Conservation (phyloP, 176 grass and related monocot species). For the Stipa capillata region DNA sequence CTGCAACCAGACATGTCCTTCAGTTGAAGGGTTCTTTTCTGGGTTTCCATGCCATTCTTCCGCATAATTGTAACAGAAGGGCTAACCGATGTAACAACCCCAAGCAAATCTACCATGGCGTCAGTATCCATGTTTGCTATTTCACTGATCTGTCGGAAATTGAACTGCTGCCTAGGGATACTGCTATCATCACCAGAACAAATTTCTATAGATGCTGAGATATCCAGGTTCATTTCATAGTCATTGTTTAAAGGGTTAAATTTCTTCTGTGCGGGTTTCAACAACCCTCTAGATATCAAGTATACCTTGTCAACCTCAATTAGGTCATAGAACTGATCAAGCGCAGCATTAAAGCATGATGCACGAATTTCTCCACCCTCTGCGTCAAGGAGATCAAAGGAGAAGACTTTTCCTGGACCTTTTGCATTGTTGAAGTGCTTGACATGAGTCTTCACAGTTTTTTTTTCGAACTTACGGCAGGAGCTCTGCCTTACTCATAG, state of each 20-base stretch:
- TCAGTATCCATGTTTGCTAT: slow-evolving; percentile 46
- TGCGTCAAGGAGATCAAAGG: slow-evolving; percentile 73
- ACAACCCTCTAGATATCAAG: slow-evolving; percentile 60
- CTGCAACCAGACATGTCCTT: slow-evolving; percentile 82
- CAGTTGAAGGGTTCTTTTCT: slow-evolving; percentile 59
- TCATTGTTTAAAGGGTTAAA: slow-evolving; percentile 68
- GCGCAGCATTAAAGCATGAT: slow-evolving; percentile 50
- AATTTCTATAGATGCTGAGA: slow-evolving; percentile 33
- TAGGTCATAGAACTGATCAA: slow-evolving; percentile 52
- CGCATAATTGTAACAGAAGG: slow-evolving; percentile 46
- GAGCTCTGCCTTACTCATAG: too few relatives aligned
- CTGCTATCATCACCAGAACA: slow-evolving; percentile 53
- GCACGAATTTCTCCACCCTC: slow-evolving; percentile 65
- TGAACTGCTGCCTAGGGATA: slow-evolving; percentile 59
- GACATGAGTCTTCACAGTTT: slow-evolving; percentile 53
- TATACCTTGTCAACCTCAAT: slow-evolving; percentile 83
- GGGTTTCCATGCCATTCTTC: slow-evolving; percentile 57
- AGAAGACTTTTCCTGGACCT: slow-evolving; percentile 74
- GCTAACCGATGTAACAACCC: slow-evolving; percentile 54
- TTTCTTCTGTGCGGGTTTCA: slow-evolving; percentile 51
- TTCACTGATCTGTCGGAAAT: slow-evolving; percentile 63
- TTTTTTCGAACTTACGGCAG: too few relatives aligned
- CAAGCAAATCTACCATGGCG: slow-evolving; percentile 66
- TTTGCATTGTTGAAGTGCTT: slow-evolving; percentile 30
- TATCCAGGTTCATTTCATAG: slow-evolving; percentile 51